phyloP scores from a whole-genome alignment of 495 filamentous ascomycete genomes.

The Aspergillus leporis region DNA sequence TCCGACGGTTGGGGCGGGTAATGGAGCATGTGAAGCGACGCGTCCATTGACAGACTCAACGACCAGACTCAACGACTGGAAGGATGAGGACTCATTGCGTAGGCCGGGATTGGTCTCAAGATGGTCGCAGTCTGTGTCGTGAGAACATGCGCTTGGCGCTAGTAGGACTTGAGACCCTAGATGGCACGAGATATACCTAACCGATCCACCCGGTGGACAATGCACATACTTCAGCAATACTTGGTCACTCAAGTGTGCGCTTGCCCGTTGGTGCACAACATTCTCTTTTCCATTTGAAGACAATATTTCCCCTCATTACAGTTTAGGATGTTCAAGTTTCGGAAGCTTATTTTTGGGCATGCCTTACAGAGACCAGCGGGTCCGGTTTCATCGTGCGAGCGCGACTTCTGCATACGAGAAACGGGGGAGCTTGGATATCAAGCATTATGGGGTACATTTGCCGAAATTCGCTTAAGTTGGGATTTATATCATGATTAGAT shows the following conservation, averaged over 20 bases:
- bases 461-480: neutral
- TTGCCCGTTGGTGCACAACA: constrained; percentile 22
- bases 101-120: too few species aligned
- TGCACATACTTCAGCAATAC: too few species aligned
- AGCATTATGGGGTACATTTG: neutral
- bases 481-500: neutral
- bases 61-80: too few species aligned
- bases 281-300: constrained; percentile 19
- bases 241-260: too few species aligned
- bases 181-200: too few species aligned
- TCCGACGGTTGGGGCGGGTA: constrained; percentile 4
- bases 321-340: constrained; percentile 22
- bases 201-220: too few species aligned
- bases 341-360: constrained; percentile 27
- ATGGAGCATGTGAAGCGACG: neutral
- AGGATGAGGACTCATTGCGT: too few species aligned
- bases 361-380: constrained; percentile 1
- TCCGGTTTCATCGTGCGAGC: neutral
- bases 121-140: too few species aligned
- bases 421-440: neutral
- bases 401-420: neutral
- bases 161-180: too few species aligned
- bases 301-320: constrained; percentile 16
- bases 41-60: neutral
- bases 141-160: too few species aligned